phyloP scores from a whole-genome alignment of 2,329 filamentous ascomycete species.

The Paecilomyces formosus region DNA sequence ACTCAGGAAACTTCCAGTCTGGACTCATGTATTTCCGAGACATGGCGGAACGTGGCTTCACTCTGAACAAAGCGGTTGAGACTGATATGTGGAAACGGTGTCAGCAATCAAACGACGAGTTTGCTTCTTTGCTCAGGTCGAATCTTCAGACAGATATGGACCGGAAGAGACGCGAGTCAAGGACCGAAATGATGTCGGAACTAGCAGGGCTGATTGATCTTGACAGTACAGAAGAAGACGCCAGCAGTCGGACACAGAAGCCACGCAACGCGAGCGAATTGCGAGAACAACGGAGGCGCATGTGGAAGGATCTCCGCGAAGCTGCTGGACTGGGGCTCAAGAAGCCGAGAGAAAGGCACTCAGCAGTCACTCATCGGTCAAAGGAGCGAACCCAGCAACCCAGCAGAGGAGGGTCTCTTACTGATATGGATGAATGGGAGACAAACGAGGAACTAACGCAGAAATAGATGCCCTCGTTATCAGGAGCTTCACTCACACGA shows the following conservation, averaged over 20 bases:
- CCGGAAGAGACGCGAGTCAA: constrained; percentile 7
- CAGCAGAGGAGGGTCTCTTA: background rate
- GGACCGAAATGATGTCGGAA: background rate
- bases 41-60: constrained; percentile 21
- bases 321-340: background rate
- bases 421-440: background rate
- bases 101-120: constrained; percentile 19
- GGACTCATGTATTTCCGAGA: constrained; percentile 33
- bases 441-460: background rate
- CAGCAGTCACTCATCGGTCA: background rate
- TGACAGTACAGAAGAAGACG: background rate
- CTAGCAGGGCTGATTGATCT: background rate
- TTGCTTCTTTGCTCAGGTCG: constrained; percentile 21
- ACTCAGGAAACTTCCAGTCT: constrained; percentile 26
- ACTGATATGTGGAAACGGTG: constrained; percentile 22
- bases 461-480: background rate
- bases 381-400: background rate
- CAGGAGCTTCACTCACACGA: background rate
- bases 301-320: background rate
- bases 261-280: background rate
- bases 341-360: background rate
- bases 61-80: constrained; percentile 16
- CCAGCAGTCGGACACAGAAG: background rate
- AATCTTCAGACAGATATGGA: constrained; percentile 13
- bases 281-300: background rate